Base-by-base conservation (phyloP, 805 yeast genomes). In the Saccharomycopsis sp. region DNA sequence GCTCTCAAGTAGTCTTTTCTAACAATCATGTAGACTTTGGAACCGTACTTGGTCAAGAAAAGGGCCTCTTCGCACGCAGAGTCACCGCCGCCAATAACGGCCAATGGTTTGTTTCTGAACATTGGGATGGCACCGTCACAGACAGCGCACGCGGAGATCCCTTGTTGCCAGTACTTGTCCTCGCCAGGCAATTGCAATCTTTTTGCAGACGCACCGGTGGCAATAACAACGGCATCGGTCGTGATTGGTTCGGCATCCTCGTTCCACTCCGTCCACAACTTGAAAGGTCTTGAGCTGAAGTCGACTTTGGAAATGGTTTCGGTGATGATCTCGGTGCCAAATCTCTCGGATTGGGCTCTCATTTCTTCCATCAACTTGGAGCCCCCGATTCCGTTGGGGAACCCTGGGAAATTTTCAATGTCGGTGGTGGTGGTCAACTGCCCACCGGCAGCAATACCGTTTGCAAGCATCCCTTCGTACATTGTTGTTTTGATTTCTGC, bases 71-170 rank as follows among this genome's bases (percentile, higher is more conserved):
- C 99, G 64, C 97, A 94, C 15, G 99, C 99, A 52, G 96, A 87
- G 65, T 92, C 99, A 63, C 99, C 99, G 52, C 99, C 99, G 46
- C 99, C 99, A 52, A 92, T 70, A 43, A 92, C 99, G 19, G 96
- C 97, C 60, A 92, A 75, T 30, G 98, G 97, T 66, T 87, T 83
- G 72, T 92, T 83, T 73, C 97, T 84, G 71, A 92, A 92, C 54
- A 92, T 88, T 54, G 99, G 99, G 37, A 92, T 94, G 25, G 99
- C 99, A 65, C 99, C 99, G 61, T 92, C 99, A 68, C 99, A 92
- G 48, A 92, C 98, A 30, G 99, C 99, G 71, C 99, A 92, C 13
- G 99, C 99, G 53, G 95, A 84, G 52, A 92, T 92, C 63, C 99
- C 99, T 62, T 81, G 82, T 71, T 92, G 99, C 99, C 99, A 92